Evolutionary conservation across 768 basidiomycete genomes (phyloP), one percentile per base, ranked within the genome.

Genomic region (Lanmaoa pseudosensibilis): DNA sequence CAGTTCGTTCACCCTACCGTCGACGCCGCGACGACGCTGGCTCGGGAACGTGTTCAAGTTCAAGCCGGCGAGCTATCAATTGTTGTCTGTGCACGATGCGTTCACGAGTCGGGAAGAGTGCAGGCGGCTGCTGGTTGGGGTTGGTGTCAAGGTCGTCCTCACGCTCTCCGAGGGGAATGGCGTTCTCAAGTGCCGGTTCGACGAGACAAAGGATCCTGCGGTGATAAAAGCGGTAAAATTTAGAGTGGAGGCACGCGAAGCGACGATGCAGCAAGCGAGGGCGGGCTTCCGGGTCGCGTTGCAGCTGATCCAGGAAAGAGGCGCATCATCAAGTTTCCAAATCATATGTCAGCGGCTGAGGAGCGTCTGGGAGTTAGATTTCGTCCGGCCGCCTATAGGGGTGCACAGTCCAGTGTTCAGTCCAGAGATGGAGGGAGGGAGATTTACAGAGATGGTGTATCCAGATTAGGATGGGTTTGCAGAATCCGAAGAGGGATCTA

Each of bases 21-120:
- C 77, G 43, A 72, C 81, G 30, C 76, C 77, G 53, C 73, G 74
- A 73, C 83, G 83, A 58, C 83, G 80, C 49, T 98, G 95, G 96
- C 83, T 99, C 58, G 85, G 85, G 43, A 90, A 86, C 64, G 81
- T 97, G 40, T 95, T 98, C 81, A 89, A 84, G 68, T 87, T 92
- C 76, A 92, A 88, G 65, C 85, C 90, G 0, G 75, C 83, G 32
- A 78, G 73, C 32, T 83, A 83, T 63, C 66, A 69, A 25, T 75
- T 94, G 12, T 70, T 83, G 41, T 92, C 88, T 5, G 71, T 77
- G 15, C 77, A 80, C 53, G 83, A 86, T 56, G 71, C 79, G 12
- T 78, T 83, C 58, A 84, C 80, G 39, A 90, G 93, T 7, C 78
- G 88, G 47, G 83, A 84, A 61, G 86, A 90, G 65, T 90, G 91